Conservation (phyloP, 352 stramenopile genomes). For the Phytophthora meadii region DNA sequence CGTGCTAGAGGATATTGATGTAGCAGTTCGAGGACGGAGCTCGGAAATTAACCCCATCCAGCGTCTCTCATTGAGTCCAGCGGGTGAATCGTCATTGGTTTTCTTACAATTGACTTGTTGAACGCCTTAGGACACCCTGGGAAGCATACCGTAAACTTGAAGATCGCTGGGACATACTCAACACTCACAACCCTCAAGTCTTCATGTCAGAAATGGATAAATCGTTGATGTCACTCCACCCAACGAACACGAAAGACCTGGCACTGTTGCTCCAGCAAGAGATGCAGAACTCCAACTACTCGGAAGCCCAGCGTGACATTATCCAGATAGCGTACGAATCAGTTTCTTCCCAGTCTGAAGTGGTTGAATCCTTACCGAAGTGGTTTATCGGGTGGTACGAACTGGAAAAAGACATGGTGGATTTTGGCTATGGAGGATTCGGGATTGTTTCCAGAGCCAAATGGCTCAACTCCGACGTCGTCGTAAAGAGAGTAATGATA, state of each 20-base stretch:
- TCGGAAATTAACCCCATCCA: not conserved
- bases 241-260: too few relatives aligned
- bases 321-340: not conserved
- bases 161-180: not conserved
- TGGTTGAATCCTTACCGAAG: not conserved
- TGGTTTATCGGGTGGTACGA: slow-evolving; percentile 15
- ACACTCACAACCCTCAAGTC: too few relatives aligned
- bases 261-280: too few relatives aligned
- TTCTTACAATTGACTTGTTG: slow-evolving; percentile 2
- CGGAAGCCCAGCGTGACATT: too few relatives aligned
- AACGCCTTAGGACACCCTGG: not conserved
- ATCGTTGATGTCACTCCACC: too few relatives aligned
- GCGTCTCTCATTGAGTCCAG: not conserved
- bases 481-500: slow-evolving; percentile 5
- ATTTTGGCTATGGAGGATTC: not conserved
- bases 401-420: slow-evolving; percentile 1
- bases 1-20: not conserved
- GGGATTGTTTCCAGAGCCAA: slow-evolving; percentile 11
- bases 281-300: too few relatives aligned
- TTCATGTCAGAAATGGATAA: too few relatives aligned
- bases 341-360: not conserved
- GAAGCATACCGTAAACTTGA: not conserved
- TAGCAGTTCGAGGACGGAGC: not conserved
- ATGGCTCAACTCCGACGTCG: slow-evolving; percentile 20
- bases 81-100: not conserved